These are phyloP conservation scores for Lomentospora prolificans DNA, from an alignment of 2,329 filamentous ascomycete genomes.

Conservation along the genomic window DNA sequence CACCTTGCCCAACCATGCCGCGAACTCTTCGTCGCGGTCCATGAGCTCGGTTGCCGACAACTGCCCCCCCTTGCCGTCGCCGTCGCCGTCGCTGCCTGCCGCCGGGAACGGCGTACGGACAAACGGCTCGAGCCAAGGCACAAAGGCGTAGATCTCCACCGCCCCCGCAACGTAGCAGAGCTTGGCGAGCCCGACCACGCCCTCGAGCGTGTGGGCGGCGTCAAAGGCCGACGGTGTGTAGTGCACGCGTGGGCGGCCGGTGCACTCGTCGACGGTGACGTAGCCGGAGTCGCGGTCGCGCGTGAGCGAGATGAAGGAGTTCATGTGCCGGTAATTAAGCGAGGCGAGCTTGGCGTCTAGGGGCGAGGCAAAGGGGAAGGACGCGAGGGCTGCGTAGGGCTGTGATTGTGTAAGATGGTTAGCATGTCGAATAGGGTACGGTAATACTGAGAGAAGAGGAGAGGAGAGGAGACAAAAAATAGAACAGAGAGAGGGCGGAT, in stretches of 20 bases:
- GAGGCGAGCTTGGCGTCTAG: slow-evolving; percentile 63
- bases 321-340: slow-evolving; percentile 59
- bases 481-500: too few relatives aligned
- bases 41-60: neutral
- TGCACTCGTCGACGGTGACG: slow-evolving; percentile 61
- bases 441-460: too few relatives aligned
- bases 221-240: slow-evolving; percentile 68
- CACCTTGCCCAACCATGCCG: slow-evolving; percentile 47
- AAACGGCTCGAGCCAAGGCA: slow-evolving; percentile 57
- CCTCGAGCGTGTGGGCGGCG: slow-evolving; percentile 60
- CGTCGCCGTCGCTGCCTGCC: slow-evolving; percentile 8
- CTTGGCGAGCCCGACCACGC: slow-evolving; percentile 61
- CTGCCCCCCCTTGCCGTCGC: slow-evolving; percentile 8
- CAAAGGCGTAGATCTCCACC: slow-evolving; percentile 61
- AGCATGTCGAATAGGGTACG: too few relatives aligned
- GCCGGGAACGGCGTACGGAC: slow-evolving; percentile 18
- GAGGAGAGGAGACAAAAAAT: neutral
- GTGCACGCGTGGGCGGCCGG: slow-evolving; percentile 54
- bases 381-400: slow-evolving; percentile 53
- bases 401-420: slow-evolving; percentile 22
- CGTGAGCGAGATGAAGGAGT: slow-evolving; percentile 61
- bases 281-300: slow-evolving; percentile 68
- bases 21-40: slow-evolving; percentile 50
- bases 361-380: slow-evolving; percentile 57
- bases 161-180: slow-evolving; percentile 73